These are phyloP conservation scores for Pinus albicaulis DNA, from an alignment of 75 land plant genomes.

Conservation along the genomic window DNA sequence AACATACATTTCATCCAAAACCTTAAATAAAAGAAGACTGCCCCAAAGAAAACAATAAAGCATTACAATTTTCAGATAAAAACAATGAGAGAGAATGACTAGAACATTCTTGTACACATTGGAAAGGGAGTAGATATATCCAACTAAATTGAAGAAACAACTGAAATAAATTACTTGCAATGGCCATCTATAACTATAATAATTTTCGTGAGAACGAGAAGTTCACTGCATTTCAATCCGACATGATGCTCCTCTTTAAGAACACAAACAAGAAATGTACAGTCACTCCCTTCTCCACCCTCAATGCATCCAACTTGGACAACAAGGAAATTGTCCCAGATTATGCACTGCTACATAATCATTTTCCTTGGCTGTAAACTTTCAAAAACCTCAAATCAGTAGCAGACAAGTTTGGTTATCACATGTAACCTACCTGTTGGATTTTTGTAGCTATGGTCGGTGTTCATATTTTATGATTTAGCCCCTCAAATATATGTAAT, in stretches of 20 bases:
- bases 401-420: background rate
- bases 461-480: too few relatives aligned
- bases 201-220: background rate
- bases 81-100: background rate
- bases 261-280: background rate
- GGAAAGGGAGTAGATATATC: background rate
- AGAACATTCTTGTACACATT: background rate
- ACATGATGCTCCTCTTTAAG: background rate
- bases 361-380: background rate
- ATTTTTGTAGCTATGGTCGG: too few relatives aligned
- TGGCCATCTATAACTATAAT: background rate
- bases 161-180: background rate
- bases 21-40: background rate
- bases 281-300: background rate
- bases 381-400: background rate
- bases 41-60: conserved; percentile 1
- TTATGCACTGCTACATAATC: background rate
- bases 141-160: background rate
- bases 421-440: conserved; percentile 2
- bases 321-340: background rate
- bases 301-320: background rate
- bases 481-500: too few relatives aligned
- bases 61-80: background rate
- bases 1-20: background rate
- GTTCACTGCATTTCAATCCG: background rate